Evolutionary conservation across 1,284 basidiomycete genomes (phyloP), one percentile per base, ranked within the genome.

Genomic region (Sporisorium iseilematis-ciliati): DNA sequence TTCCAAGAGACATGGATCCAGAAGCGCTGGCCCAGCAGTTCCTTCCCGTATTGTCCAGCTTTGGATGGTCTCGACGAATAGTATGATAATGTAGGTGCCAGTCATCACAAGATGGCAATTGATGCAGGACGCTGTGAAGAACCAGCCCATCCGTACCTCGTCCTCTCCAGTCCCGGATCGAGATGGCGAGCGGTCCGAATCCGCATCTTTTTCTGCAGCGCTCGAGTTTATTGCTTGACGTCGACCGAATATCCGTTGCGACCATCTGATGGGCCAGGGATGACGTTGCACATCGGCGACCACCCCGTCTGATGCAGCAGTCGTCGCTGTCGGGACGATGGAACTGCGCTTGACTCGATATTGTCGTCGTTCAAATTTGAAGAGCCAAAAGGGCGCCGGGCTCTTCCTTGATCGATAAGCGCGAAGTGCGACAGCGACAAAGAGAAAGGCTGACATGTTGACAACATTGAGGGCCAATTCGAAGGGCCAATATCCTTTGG

Each of bases 121-220:
- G 53, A 70, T 40, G 54, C 63, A 70, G 1, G 67, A 75, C 3
- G 67, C 67, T 4, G 63, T 70, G 52, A 66, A 53, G 57, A 63
- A 74, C 0, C n/a, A 43, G 1, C 68, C 63, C 55, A 43, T 62
- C 3, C 63, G 57, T 16, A 50, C 7, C 29, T 51, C 31, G 18
- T 48, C 57, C 20, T 41, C 35, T n/a, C 11, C 35, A 16, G n/a
- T 29, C 7, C 25, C 40, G 52, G 21, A 20, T 11, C 5, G 11
- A 7, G 29, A 29, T 18, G 12, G 23, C 20, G 25, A 16, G 14
- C 25, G 35, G 12, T 14, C 35, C 12, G n/a, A 4, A 14, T 5
- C 16, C 0, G 18, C 26, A 10, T 31, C 29, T 48, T 48, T 48
- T 14, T 10, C 46, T 18, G 3, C 3, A n/a, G n/a, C 11, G n/a